Evolutionary conservation across 352 stramenopile genomes (phyloP).

Genomic region (Chrysophaeum taylorii): DNA sequence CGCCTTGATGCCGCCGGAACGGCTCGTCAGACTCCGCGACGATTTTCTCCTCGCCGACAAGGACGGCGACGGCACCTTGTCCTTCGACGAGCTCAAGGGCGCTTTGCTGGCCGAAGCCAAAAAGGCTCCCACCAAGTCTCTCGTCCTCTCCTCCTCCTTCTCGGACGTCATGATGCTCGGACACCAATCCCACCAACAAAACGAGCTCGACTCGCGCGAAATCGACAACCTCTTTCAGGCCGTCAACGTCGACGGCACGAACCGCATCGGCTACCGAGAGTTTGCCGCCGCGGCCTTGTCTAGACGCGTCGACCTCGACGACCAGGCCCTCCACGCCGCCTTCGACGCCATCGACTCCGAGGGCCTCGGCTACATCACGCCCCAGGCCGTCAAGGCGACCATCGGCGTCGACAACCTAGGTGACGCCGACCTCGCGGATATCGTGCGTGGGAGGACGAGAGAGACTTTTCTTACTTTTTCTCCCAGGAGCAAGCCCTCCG

Average conservation of each 20-base stretch:
- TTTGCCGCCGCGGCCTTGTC: background rate
- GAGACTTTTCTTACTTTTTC: no score
- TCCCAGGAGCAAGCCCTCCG: no score
- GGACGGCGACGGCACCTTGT: background rate
- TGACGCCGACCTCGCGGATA: background rate
- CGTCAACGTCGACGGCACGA: background rate
- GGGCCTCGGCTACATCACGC: slow-evolving; percentile 4
- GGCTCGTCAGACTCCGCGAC: background rate
- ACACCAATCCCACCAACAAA: no score
- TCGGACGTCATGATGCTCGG: no score
- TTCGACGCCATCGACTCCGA: slow-evolving; percentile 15
- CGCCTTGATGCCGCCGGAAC: background rate
- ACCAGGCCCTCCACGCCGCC: background rate
- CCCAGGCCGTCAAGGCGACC: background rate
- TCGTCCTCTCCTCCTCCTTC: no score
- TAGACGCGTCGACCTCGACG: background rate
- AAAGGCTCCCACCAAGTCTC: no score
- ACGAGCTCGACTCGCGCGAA: background rate
- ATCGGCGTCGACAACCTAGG: background rate
- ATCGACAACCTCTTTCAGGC: background rate
- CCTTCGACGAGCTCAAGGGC: background rate
- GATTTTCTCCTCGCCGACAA: background rate
- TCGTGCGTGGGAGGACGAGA: no score
- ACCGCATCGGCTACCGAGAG: background rate
- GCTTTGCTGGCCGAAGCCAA: no score